Percentiles rank a stretch among this genome's conserved stretches.
Evolutionary conservation across 2,329 filamentous ascomycete species (phyloP).

Genomic region (Thelonectria olida): DNA sequence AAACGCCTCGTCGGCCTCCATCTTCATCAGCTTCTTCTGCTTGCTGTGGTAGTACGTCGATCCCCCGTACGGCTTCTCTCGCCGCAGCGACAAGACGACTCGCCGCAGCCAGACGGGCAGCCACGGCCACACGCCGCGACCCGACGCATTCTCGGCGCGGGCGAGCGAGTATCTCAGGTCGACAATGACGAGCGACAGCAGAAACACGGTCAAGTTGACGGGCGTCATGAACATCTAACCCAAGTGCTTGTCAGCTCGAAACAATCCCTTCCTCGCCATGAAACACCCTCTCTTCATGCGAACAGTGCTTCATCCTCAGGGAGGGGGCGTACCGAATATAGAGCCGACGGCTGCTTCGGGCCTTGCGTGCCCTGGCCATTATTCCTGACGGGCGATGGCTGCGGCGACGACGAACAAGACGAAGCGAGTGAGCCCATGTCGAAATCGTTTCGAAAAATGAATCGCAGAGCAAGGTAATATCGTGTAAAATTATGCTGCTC

Average conservation of each 20-base stretch:
- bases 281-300: background rate
- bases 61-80: slow-evolving; percentile 2
- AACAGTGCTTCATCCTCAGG: background rate
- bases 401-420: slow-evolving; percentile 18
- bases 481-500: background rate
- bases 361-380: slow-evolving; percentile 11
- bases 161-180: slow-evolving; percentile 65
- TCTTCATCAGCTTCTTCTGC: slow-evolving; percentile 67
- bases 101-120: slow-evolving; percentile 26
- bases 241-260: slow-evolving; percentile 17
- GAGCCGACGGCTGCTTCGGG: slow-evolving; percentile 30
- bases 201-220: slow-evolving; percentile 69
- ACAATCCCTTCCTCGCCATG: background rate
- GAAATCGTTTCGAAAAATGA: background rate
- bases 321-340: slow-evolving; percentile 35
- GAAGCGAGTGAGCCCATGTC: slow-evolving; percentile 10
- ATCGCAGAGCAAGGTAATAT: too few relatives aligned
- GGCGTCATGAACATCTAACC: slow-evolving; percentile 68
- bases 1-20: slow-evolving; percentile 72
- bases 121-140: slow-evolving; percentile 21
- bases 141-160: slow-evolving; percentile 50
- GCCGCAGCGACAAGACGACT: slow-evolving; percentile 47
- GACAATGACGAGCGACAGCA: slow-evolving; percentile 71
- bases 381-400: slow-evolving; percentile 14
- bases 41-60: slow-evolving; percentile 63